Base-by-base conservation (phyloP, 305 asterid species). In the Petunia hybrid region DNA sequence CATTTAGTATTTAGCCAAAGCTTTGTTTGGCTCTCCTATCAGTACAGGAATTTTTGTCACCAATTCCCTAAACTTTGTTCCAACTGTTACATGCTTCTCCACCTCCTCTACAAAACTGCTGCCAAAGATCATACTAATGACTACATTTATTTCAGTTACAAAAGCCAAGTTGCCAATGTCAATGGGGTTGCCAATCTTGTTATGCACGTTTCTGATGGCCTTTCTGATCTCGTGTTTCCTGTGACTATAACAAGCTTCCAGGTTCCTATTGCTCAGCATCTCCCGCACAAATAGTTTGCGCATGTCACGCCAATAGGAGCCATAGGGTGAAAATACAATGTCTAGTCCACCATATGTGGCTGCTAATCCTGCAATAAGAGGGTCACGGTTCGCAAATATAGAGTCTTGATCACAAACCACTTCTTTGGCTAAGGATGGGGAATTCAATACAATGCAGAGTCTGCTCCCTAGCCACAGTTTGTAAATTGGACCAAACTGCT, bases 41-140 rank as follows among this genome's bases (percentile, higher is more conserved):
- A 84, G 13, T 55, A 65, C 89, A 0, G 87, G 41, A 4, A 87
- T 68, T 84, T 89, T 87, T n/a, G 60, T 80, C 22, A 89, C 83
- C 63, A 85, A 80, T 14, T 75, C 84, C 85, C 85, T 78, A 38
- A 92, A 89, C 87, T 91, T 89, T 0, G 79, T 83, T 41, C 85
- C 88, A 3, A 82, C 43, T 2, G 74, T 71, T 63, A 61, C 65
- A 6, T 35, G 4, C 61, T 78, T 78, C 43, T 41, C 74, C 41
- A 16, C 57, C 40, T 61, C 8, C 55, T 10, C 38, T 1, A 63
- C 81, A 63, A 78, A 62, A 0, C 84, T 84, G 6, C 87, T 82
- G 0, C 94, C 95, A 89, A 91, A 92, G 46, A 92, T 22, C 94
- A 91, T 89, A 9, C 80, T 86, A 77, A 64, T 73, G 1, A 85